These are phyloP conservation scores for Digitaria exilis DNA, from an alignment of 202 grass and related monocot genomes.

Conservation along the genomic window DNA sequence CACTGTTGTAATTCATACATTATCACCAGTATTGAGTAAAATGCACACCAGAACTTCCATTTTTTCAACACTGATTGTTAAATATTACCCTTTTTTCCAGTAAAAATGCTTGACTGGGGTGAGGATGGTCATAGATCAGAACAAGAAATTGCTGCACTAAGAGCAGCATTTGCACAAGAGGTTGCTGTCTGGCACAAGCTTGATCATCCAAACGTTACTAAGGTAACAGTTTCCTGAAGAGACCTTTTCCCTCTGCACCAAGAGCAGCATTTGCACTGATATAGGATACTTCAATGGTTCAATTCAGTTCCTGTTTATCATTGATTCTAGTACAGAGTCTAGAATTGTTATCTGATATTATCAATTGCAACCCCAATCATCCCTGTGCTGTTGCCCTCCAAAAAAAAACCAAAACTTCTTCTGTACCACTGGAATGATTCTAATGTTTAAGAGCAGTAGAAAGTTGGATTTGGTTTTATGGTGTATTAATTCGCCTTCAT, in stretches of 20 bases:
- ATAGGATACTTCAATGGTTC: not conserved
- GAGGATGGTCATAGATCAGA: conserved; percentile 92
- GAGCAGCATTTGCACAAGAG: conserved; percentile 88
- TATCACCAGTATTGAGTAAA: conserved; percentile 8
- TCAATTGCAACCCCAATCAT: not conserved
- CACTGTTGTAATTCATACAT: not conserved
- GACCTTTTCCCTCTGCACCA: too few species aligned
- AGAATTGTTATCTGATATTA: not conserved
- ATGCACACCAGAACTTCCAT: not conserved
- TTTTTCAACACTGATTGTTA: conserved; percentile 27
- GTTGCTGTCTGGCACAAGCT: conserved; percentile 98
- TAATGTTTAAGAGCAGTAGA: not conserved
- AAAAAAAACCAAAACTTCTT: not conserved
- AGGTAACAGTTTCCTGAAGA: conserved; percentile 50
- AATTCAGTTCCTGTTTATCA: conserved; percentile 29
- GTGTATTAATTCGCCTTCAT: not conserved
- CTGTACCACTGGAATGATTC: conserved; percentile 11
- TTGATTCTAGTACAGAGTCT: not conserved
- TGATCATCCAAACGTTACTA: conserved; percentile 97
- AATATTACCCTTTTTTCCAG: conserved; percentile 50
- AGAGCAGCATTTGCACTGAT: too few species aligned
- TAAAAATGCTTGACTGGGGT: conserved; percentile 99
- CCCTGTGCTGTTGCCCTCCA: not conserved
- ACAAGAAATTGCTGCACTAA: conserved; percentile 73
- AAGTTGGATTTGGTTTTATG: not conserved